A percentile compares a stretch with the other conserved stretches of the same genome.
Evolutionary conservation across 495 filamentous ascomycete genomes (phyloP).

Genomic region (Friedmanniomyces endolithicus): DNA sequence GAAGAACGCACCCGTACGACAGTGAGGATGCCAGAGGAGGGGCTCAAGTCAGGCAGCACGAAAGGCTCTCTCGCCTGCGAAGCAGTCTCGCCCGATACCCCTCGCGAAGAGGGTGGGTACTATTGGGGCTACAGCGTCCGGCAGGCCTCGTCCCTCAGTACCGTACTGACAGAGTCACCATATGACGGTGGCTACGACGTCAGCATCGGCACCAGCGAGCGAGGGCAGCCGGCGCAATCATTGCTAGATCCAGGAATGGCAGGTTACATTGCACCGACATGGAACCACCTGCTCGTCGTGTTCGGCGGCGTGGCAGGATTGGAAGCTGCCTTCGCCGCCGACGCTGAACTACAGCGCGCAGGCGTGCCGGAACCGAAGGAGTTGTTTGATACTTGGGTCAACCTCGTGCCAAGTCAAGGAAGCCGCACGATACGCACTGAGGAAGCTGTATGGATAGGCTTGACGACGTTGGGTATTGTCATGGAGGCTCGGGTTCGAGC

Average conservation of each 20-base stretch:
- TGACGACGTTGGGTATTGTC: conserved; percentile 47
- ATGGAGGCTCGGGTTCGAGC: conserved; percentile 14
- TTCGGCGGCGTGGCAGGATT: conserved; percentile 64
- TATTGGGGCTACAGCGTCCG: conserved; percentile 67
- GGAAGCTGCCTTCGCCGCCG: conserved; percentile 55
- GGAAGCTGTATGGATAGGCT: conserved; percentile 59
- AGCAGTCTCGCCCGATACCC: conserved; percentile 45
- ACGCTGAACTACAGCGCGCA: conserved; percentile 39
- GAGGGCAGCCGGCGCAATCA: conserved; percentile 41
- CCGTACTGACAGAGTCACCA: conserved; percentile 45
- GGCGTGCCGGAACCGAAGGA: conserved; percentile 43
- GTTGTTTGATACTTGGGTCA: conserved; percentile 67
- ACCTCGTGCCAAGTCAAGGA: conserved; percentile 60
- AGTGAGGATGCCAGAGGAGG: conserved; percentile 40
- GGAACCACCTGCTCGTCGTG: conserved; percentile 55
- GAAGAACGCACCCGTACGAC: conserved; percentile 53
- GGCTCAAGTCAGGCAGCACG: neutral
- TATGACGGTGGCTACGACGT: conserved; percentile 37
- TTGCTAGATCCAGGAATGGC: conserved; percentile 1
- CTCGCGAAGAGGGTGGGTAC: conserved; percentile 55
- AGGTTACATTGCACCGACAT: conserved; percentile 24
- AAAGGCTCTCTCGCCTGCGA: conserved; percentile 20
- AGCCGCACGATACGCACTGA: conserved; percentile 67
- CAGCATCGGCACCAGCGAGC: conserved; percentile 63
- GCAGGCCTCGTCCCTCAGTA: conserved; percentile 43